Conservation (phyloP, 2,329 filamentous ascomycete genomes). For the Periconia digitata region DNA sequence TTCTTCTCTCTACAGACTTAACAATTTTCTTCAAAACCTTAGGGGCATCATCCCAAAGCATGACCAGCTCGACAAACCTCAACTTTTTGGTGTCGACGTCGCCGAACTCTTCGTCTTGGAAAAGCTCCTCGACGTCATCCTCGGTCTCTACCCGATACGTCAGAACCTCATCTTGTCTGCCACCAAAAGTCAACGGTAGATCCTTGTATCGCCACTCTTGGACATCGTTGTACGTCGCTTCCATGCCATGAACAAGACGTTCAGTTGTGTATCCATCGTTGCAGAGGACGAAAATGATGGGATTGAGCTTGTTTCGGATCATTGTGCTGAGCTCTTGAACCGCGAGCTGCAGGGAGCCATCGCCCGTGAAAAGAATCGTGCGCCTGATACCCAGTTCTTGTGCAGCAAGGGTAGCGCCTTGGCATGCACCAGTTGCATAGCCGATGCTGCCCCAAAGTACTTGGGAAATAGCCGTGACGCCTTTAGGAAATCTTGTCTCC, state of each 20-base stretch:
- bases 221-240: conserved; percentile 80
- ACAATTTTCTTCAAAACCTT: conserved; percentile 69
- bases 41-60: conserved; percentile 78
- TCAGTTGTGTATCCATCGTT: conserved; percentile 91
- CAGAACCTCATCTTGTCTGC: conserved; percentile 54
- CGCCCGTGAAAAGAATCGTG: conserved; percentile 84
- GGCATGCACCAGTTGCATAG: conserved; percentile 63
- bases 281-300: conserved; percentile 84
- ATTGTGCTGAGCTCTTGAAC: conserved; percentile 84
- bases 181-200: conserved; percentile 69
- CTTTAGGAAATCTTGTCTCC: conserved; percentile 76
- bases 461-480: conserved; percentile 82
- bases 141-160: conserved; percentile 71
- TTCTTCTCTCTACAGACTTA: conserved; percentile 69
- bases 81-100: conserved; percentile 43
- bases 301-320: conserved; percentile 71
- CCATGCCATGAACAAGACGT: conserved; percentile 81
- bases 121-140: conserved; percentile 66
- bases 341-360: conserved; percentile 84
- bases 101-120: conserved; percentile 64
- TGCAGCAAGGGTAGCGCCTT: conserved; percentile 73
- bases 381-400: conserved; percentile 63
- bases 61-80: conserved; percentile 79
- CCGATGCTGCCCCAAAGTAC: conserved; percentile 72
- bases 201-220: conserved; percentile 72